phyloP scores from a whole-genome alignment of 2,329 filamentous ascomycete species.

The Penicillium brasilianum region DNA sequence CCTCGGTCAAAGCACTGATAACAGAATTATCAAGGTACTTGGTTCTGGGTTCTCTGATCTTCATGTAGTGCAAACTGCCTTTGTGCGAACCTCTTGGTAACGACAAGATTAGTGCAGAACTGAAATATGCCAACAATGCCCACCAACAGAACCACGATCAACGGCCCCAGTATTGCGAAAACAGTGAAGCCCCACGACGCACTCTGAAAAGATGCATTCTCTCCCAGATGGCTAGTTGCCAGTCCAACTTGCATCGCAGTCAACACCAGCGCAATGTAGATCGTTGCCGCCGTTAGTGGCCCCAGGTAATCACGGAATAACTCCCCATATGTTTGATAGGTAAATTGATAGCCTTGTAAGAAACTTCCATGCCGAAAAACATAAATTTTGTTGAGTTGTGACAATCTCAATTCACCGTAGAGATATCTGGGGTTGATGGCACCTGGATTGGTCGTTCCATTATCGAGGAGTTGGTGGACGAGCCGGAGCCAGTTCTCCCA shows the following conservation, averaged over 20 bases:
- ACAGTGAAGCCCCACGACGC: conserved; percentile 56
- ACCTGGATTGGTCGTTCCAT: background rate
- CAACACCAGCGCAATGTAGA: conserved; percentile 37
- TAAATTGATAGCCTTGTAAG: conserved; percentile 13
- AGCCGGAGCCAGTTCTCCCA: conserved; percentile 19
- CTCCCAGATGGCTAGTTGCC: conserved; percentile 27
- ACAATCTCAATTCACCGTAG: conserved; percentile 50
- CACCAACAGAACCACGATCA: conserved; percentile 21
- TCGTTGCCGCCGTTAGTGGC: conserved; percentile 29
- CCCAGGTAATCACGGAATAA: conserved; percentile 31
- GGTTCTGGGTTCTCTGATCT: background rate
- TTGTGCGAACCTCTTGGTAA: background rate
- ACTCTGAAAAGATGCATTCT: conserved; percentile 47
- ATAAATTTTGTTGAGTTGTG: conserved; percentile 39
- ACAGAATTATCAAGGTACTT: background rate
- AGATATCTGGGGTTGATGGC: conserved; percentile 46
- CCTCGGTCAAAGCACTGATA: too few relatives aligned
- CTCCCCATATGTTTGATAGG: conserved; percentile 24
- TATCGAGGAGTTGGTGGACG: background rate
- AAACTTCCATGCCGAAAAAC: conserved; percentile 7
- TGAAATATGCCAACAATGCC: background rate
- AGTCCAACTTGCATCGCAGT: conserved; percentile 43
- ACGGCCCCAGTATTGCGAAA: conserved; percentile 53
- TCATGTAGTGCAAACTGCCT: background rate
- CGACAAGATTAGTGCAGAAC: background rate